Base-by-base conservation (phyloP, 805 yeast species). In the Priceomyces haplophilus region DNA sequence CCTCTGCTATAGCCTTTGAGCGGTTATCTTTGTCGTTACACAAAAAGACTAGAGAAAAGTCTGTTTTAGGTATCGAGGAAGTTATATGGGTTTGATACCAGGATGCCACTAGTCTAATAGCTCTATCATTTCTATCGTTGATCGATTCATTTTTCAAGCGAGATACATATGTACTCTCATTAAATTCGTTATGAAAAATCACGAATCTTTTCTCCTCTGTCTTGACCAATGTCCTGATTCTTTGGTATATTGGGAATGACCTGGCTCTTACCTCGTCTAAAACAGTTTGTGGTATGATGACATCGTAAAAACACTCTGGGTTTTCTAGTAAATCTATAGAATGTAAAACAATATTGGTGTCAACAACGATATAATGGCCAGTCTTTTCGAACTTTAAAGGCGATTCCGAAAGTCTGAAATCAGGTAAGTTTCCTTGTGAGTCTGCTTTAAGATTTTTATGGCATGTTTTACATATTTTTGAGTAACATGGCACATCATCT, bases 101-200 rank as follows among this genome's bases (percentile, higher is more conserved):
- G 33, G 73, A 58, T 19, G 86, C 82, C 16, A 85, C 79, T 44
- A 73, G 75, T 60, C 97, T 76, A 37, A 93, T 89, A 20, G 97
- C 88, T 50, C 97, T 71, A 62, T 91, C 98, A 56, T 91, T 91
- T 59, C 91, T 76, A 62, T 91, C 98, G 57, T 91, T 88, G 49
- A 86, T 83, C 8, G 83, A 57, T 63, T 93, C 97, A 39, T 79
- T 78, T 30, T 69, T 69, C 24, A 65, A 60, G 55, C 97, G 78
- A 23, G 70, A 71, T 3, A 82, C 72, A 59, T 72, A 85, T 0
- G 97, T 88, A 7, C 75, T 78, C 48, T 79, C 78, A 51, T 78
- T 78, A 63, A 89, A 93, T 63, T 91, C 98, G 65, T 93, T 93
- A 65, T 93, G 97, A 64, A 87, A 93, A 2, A 93, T 93, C 29